phyloP scores from a whole-genome alignment of 176 grass and related monocot genomes.

The Thalia dealbata region DNA sequence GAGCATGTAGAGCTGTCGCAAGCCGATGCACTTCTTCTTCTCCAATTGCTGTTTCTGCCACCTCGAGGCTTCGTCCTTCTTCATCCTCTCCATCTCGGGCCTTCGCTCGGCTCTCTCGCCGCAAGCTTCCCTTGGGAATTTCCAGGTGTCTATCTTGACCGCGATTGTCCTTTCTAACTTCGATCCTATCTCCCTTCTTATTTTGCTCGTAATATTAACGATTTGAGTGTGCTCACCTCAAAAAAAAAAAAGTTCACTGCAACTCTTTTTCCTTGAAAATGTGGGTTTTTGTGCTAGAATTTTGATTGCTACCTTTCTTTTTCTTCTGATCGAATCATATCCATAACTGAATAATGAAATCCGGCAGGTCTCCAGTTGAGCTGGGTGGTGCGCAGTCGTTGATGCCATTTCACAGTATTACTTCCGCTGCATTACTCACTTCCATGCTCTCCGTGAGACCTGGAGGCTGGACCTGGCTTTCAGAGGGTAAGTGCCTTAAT shows the following conservation, averaged over 20 bases:
- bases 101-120: background rate
- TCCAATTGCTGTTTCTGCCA: slow-evolving; percentile 21
- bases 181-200: background rate
- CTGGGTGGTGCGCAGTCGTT: slow-evolving; percentile 52
- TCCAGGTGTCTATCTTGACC: background rate
- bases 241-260: no score
- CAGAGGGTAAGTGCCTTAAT: slow-evolving; percentile 46
- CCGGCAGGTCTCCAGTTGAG: slow-evolving; percentile 47
- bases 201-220: background rate
- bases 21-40: slow-evolving; percentile 26
- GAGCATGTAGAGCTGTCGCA: slow-evolving; percentile 35
- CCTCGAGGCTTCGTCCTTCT: background rate
- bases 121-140: background rate
- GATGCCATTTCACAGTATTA: slow-evolving; percentile 75
- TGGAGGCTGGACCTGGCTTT: slow-evolving; percentile 86
- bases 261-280: background rate
- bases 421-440: slow-evolving; percentile 71
- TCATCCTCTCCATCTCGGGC: background rate
- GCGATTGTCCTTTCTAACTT: background rate
- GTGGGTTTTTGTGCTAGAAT: no score
- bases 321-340: slow-evolving; percentile 14
- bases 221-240: background rate
- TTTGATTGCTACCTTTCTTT: background rate
- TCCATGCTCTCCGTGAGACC: slow-evolving; percentile 83
- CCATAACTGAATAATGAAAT: slow-evolving; percentile 4